Evolutionary conservation across 73 alveolate genomes (phyloP), one percentile per base, ranked within the genome.

Genomic region (Halteria grandinella): DNA sequence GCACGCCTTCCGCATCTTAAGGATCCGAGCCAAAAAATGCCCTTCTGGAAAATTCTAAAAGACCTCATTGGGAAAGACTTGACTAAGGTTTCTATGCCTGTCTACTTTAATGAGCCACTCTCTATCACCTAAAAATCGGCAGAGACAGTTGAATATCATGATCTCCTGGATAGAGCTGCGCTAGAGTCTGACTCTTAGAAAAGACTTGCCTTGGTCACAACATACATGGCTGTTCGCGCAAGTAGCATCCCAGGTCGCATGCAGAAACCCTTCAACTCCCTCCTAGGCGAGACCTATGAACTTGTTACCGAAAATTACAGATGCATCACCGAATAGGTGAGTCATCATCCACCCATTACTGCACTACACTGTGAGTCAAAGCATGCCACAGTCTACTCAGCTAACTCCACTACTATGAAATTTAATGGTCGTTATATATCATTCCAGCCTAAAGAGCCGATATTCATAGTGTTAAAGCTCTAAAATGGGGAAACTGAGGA

Each of bases 201-300:
- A 33, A 82, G 95, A 66, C 5, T 88, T 52, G 84, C 79, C 2
- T 59, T 52, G 32, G 62, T 74, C 0, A 69, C 88, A 7, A 84
- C 92, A 0, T 83, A 85, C 64, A 73, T 55, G 28, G 87, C 63
- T 0, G 57, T 81, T 2, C 43, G 80, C 43, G 82, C 73, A 40
- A 32, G 69, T 11, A 18, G 75, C 21, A 53, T 47, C 53, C 83
- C 58, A 23, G 79, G 70, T 47, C 63, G 97, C 64, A 81, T 79
- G 53, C 64, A 66, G 63, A 95, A 95, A 80, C 96, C 98, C 29
- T 95, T 93, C 64, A 95, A 95, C 75, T 97, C 99, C 21, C 32
- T 95, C 7, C 75, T 95, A 44, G 96, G 95, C 53, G 99, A 95
- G 85, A 94, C 99, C 0, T 95, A 77, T 72, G 99, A 95, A 84